Percentiles rank a stretch among this genome's conserved stretches.
These are phyloP conservation scores for Bryoerythrophyllum caledonicum DNA, from an alignment of 225 moss, liverwort and hornwort genomes.

Conservation along the genomic window DNA sequence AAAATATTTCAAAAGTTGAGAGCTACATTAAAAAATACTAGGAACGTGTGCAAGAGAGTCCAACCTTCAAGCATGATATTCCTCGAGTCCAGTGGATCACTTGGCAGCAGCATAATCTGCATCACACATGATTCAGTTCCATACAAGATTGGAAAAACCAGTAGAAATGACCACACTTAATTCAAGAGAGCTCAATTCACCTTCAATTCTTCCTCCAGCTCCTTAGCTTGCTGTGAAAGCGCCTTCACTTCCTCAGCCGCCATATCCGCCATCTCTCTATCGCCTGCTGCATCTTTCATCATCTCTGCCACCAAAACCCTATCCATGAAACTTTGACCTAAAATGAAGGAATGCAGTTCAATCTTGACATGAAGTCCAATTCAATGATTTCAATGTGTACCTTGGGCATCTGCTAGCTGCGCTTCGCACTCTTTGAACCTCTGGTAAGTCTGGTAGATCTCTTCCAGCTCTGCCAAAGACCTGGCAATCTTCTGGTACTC, in stretches of 20 bases:
- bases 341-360: slow-evolving; percentile 18
- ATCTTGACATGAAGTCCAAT: background rate
- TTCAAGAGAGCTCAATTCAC: slow-evolving; percentile 30
- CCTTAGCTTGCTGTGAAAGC: slow-evolving; percentile 60
- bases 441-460: slow-evolving; percentile 66
- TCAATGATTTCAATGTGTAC: slow-evolving; percentile 32
- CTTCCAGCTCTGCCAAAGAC: slow-evolving; percentile 83
- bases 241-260: slow-evolving; percentile 71
- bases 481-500: slow-evolving; percentile 90
- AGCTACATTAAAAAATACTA: slow-evolving; percentile 1
- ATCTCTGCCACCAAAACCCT: slow-evolving; percentile 53
- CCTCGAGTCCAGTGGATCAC: slow-evolving; percentile 77
- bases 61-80: slow-evolving; percentile 99
- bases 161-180: background rate
- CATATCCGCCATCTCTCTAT: slow-evolving; percentile 93
- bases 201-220: slow-evolving; percentile 85
- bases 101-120: slow-evolving; percentile 87
- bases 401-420: slow-evolving; percentile 79
- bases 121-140: background rate
- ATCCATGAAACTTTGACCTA: slow-evolving; percentile 28
- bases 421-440: slow-evolving; percentile 75
- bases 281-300: slow-evolving; percentile 64
- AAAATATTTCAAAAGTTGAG: background rate
- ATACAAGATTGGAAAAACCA: background rate
- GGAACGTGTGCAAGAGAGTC: slow-evolving; percentile 9